phyloP scores from a whole-genome alignment of 768 basidiomycete genomes.

The Suillus discolor region DNA sequence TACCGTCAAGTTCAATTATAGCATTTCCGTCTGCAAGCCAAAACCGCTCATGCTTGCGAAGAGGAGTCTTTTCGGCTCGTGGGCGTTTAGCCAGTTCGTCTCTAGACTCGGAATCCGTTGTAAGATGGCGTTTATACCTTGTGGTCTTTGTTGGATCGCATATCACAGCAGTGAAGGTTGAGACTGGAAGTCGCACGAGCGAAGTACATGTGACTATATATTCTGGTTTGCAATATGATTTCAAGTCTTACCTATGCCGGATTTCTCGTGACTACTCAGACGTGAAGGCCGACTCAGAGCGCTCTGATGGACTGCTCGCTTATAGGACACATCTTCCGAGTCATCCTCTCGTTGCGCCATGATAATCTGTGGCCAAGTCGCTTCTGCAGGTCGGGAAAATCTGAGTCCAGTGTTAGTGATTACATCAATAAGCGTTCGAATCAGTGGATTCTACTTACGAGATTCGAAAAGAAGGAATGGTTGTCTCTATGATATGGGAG shows the following conservation, averaged over 20 bases:
- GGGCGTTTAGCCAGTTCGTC: neutral
- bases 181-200: neutral
- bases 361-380: neutral
- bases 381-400: neutral
- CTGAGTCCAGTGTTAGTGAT: neutral
- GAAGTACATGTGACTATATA: neutral
- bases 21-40: conserved; percentile 41
- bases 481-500: neutral
- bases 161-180: neutral
- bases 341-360: neutral
- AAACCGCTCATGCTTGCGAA: conserved; percentile 23
- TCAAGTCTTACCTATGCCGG: neutral
- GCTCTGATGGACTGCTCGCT: neutral
- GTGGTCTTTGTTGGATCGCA: neutral
- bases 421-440: neutral
- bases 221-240: neutral
- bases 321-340: too few species aligned
- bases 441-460: neutral
- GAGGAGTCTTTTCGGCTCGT: neutral
- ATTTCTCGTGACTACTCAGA: neutral
- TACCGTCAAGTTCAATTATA: conserved; percentile 34
- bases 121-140: neutral
- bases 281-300: neutral
- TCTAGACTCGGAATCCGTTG: neutral
- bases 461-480: neutral